Evolutionary conservation across 2,329 filamentous ascomycete genomes (phyloP).

Genomic region (Nigrospora osmanthi): DNA sequence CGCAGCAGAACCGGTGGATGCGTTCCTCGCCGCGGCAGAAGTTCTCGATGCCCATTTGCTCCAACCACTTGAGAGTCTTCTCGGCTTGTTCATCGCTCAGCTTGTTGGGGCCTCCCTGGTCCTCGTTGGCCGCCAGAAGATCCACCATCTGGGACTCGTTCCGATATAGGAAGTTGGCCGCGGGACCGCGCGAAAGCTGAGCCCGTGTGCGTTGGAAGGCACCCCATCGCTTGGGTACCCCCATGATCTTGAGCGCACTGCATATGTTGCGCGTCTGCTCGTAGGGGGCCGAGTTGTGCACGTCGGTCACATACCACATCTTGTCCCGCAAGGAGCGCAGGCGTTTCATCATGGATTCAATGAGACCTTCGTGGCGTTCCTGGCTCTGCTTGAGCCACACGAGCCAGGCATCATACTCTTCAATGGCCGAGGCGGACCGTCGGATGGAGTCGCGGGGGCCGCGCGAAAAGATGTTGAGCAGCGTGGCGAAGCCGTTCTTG

Average conservation of each 20-base stretch:
- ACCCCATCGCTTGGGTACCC: constrained; percentile 50
- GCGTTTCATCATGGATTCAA: constrained; percentile 67
- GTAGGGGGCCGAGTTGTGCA: constrained; percentile 82
- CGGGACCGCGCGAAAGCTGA: constrained; percentile 37
- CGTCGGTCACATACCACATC: constrained; percentile 98
- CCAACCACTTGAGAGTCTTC: constrained; percentile 75
- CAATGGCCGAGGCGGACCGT: constrained; percentile 62
- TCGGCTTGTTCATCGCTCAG: constrained; percentile 92
- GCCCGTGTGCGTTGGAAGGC: constrained; percentile 42
- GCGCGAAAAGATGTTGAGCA: constrained; percentile 67
- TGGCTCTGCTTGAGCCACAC: constrained; percentile 78
- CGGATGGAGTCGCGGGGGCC: constrained; percentile 63
- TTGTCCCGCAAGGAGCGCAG: constrained; percentile 78
- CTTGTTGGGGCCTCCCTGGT: constrained; percentile 88
- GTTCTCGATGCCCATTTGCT: constrained; percentile 76
- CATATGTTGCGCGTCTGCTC: constrained; percentile 82
- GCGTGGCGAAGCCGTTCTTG: constrained; percentile 60
- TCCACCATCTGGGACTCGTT: constrained; percentile 82
- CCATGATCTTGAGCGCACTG: constrained; percentile 86
- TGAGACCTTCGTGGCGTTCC: constrained; percentile 65
- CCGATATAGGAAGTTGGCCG: constrained; percentile 63
- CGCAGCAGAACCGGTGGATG: constrained; percentile 87
- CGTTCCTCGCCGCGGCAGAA: constrained; percentile 93
- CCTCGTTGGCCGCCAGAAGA: constrained; percentile 71
- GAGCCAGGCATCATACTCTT: constrained; percentile 75